These are phyloP conservation scores for Melampsora abietis-canadensis DNA, from an alignment of 1,284 basidiomycete genomes.

Conservation along the genomic window DNA sequence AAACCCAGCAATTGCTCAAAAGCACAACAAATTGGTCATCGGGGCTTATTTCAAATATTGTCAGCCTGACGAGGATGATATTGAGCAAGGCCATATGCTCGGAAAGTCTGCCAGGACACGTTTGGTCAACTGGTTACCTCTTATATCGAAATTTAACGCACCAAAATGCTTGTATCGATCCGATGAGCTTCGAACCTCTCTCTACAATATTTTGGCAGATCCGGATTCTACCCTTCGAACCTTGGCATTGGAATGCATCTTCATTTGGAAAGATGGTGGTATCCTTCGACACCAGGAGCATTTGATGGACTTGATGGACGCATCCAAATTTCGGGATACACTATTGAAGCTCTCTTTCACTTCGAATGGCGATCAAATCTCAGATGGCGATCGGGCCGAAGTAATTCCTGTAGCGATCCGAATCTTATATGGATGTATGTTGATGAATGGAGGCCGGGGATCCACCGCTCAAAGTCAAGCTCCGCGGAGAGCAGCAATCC, in stretches of 20 bases:
- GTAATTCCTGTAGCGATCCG: slow-evolving; percentile 73
- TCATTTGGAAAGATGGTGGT: slow-evolving; percentile 75
- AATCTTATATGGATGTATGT: slow-evolving; percentile 83
- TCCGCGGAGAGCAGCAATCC: slow-evolving; percentile 72
- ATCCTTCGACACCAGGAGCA: slow-evolving; percentile 67
- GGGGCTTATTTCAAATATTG: slow-evolving; percentile 67
- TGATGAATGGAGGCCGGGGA: slow-evolving; percentile 71
- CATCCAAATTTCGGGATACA: slow-evolving; percentile 82
- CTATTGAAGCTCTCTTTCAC: slow-evolving; percentile 69
- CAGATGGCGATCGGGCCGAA: slow-evolving; percentile 64
- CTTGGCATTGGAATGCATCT: slow-evolving; percentile 72
- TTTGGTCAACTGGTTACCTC: slow-evolving; percentile 71
- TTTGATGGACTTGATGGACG: slow-evolving; percentile 72
- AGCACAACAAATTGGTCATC: slow-evolving; percentile 74
- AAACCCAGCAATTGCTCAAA: slow-evolving; percentile 70
- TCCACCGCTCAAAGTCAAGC: slow-evolving; percentile 61
- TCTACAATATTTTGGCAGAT: slow-evolving; percentile 74
- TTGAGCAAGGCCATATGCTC: slow-evolving; percentile 54
- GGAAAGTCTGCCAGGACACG: slow-evolving; percentile 58
- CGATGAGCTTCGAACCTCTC: slow-evolving; percentile 65
- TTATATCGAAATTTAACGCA: slow-evolving; percentile 85
- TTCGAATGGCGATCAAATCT: slow-evolving; percentile 58
- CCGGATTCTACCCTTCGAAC: slow-evolving; percentile 77
- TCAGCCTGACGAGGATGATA: slow-evolving; percentile 53
- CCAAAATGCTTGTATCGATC: slow-evolving; percentile 78